Evolutionary conservation across 208 protist genomes (phyloP), one percentile per base, ranked within the genome.

Genomic region (Phytomonas sp.): DNA sequence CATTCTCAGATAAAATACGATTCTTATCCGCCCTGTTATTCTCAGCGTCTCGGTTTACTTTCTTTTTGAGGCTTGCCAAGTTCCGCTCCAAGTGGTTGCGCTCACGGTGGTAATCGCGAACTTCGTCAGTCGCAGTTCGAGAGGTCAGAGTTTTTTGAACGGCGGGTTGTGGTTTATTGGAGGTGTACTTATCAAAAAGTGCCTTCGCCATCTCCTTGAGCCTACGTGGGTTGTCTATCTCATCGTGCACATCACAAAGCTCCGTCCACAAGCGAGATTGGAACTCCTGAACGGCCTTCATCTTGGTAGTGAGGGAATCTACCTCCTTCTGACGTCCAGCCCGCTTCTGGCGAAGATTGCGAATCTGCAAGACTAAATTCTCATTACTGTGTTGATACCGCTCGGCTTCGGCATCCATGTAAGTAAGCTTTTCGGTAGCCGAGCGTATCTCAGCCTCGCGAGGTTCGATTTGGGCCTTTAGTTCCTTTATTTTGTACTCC

Each of bases 401-500:
- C 75, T 94, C 92, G 52, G 91, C 82, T 79, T 98, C 97, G 14
- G 74, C 73, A 45, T 97, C 88, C 96, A 99, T 99, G 75, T 98
- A 84, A 29, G 87, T 74, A 52, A 98, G 92, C 77, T 99, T 97
- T 72, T 91, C 81, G 76, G 97, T 98, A 49, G 97, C 91, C 40
- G 83, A 81, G 29, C 70, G 67, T 69, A 99, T 98, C 76, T 99
- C 93, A 36, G 93, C 82, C 71, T 99, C 96, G 49, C 94, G 89
- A 0, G 98, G 98, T 80, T 98, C 96, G 65, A 99, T 99, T 87
- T 99, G 97, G 62, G 89, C 94, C 84, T 98, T 98, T 37, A 99
- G 93, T 77, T 99, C 97, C 66, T 93, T 94, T 64, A 98, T 99
- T 84, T 99, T 99, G 88, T 98, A 98, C 80, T 99, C 97, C 30